Evolutionary conservation across 1,139 yeast genomes (phyloP).

Genomic region (Barnettozyma hawaiiensis): DNA sequence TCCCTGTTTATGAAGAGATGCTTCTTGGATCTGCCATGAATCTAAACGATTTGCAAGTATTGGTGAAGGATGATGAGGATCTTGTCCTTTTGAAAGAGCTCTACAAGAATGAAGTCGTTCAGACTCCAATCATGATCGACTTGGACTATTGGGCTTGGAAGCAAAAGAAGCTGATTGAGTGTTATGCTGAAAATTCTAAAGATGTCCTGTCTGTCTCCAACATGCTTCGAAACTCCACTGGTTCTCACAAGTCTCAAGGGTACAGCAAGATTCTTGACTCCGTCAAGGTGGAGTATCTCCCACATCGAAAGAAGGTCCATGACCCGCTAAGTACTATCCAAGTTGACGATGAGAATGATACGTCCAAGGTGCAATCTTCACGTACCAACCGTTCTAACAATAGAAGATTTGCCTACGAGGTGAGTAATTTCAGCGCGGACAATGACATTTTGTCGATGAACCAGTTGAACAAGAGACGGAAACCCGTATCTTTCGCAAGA

Average conservation of each 20-base stretch:
- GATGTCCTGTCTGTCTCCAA: conserved; percentile 9
- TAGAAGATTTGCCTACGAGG: conserved; percentile 86
- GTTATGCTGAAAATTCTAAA: conserved; percentile 9
- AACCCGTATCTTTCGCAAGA: conserved; percentile 92
- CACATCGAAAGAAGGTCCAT: conserved; percentile 56
- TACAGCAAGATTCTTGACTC: conserved; percentile 68
- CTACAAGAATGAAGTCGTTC: conserved; percentile 31
- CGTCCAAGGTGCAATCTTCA: conserved; percentile 38
- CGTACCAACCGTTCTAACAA: conserved; percentile 86
- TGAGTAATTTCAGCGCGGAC: conserved; percentile 77
- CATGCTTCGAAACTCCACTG: conserved; percentile 42
- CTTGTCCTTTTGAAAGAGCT: conserved; percentile 45
- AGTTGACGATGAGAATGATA: conserved; percentile 45
- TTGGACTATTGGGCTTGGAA: conserved; percentile 69
- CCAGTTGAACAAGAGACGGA: conserved; percentile 79
- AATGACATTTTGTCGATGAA: conserved; percentile 74
- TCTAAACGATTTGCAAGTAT: conserved; percentile 45
- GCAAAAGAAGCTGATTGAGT: conserved; percentile 19
- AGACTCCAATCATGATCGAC: conserved; percentile 31
- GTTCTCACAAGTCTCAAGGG: conserved; percentile 72
- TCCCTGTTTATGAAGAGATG: conserved; percentile 46
- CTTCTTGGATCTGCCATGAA: conserved; percentile 33
- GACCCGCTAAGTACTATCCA: conserved; percentile 35
- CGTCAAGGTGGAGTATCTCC: conserved; percentile 68
- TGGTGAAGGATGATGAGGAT: conserved; percentile 75